phyloP scores from a whole-genome alignment of 306 rosid genomes.

The Lotus japonicus region DNA sequence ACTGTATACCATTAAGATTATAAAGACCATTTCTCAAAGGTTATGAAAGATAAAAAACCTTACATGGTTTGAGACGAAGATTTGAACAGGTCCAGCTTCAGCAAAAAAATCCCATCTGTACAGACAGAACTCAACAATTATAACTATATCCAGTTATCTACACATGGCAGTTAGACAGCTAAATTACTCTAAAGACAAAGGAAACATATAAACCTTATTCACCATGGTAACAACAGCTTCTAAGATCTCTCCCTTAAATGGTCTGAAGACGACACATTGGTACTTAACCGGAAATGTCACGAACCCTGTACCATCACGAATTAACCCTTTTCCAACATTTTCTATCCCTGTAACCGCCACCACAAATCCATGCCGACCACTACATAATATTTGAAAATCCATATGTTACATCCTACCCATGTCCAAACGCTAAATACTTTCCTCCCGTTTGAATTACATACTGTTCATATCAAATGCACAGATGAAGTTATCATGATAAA shows the following conservation, averaged over 20 bases:
- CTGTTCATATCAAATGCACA: too few relatives aligned
- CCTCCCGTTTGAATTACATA: conserved; percentile 15
- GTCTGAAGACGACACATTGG: conserved; percentile 94
- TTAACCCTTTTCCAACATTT: conserved; percentile 76
- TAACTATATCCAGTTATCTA: background rate
- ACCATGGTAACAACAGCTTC: conserved; percentile 98
- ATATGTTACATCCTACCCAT: background rate
- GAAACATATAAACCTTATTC: conserved; percentile 57
- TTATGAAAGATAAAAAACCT: conserved; percentile 17
- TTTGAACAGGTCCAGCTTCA: conserved; percentile 98
- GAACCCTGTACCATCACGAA: conserved; percentile 94
- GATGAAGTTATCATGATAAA: too few relatives aligned
- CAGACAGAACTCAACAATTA: conserved; percentile 10
- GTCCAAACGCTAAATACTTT: background rate
- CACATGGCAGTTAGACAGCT: background rate
- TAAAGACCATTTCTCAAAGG: background rate
- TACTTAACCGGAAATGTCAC: conserved; percentile 93
- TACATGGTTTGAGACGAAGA: conserved; percentile 94
- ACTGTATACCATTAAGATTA: background rate
- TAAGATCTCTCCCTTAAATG: conserved; percentile 92
- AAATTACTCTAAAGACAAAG: background rate
- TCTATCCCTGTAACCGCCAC: conserved; percentile 95
- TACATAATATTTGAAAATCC: conserved; percentile 27
- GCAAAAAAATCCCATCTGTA: conserved; percentile 95
- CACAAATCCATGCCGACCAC: conserved; percentile 95